Percentiles rank a stretch among this genome's conserved stretches.
These are phyloP conservation scores for Aspergillus thermomutatus DNA, from an alignment of 2,329 filamentous ascomycete species.

Conservation along the genomic window DNA sequence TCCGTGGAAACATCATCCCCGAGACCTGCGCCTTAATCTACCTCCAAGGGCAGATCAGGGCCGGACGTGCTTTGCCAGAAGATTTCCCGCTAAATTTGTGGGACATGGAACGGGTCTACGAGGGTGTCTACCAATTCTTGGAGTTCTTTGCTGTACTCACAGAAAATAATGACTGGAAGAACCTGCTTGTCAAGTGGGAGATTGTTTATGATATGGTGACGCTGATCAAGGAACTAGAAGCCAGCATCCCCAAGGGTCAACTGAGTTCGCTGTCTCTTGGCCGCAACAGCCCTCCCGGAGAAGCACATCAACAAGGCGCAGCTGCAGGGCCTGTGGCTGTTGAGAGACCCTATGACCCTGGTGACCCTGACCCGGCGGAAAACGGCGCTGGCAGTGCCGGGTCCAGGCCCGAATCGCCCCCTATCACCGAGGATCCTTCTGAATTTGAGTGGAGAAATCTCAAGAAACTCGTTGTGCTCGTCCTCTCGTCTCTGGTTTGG, in stretches of 20 bases:
- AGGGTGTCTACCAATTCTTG: slow-evolving; percentile 89
- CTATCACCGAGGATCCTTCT: slow-evolving; percentile 59
- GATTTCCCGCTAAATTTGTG: slow-evolving; percentile 93
- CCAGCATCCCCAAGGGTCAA: slow-evolving; percentile 78
- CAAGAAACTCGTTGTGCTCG: slow-evolving; percentile 88
- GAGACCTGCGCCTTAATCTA: slow-evolving; percentile 94
- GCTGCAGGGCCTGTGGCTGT: slow-evolving; percentile 47
- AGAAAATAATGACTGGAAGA: slow-evolving; percentile 78
- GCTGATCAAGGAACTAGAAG: slow-evolving; percentile 80
- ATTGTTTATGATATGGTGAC: slow-evolving; percentile 84
- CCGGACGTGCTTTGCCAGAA: slow-evolving; percentile 68
- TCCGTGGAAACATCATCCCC: slow-evolving; percentile 86
- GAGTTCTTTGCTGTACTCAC: slow-evolving; percentile 90
- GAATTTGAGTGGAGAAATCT: slow-evolving; percentile 76
- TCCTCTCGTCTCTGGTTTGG: slow-evolving; percentile 84
- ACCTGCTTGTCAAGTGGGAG: slow-evolving; percentile 87
- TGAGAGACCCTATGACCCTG: slow-evolving; percentile 63
- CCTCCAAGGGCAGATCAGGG: slow-evolving; percentile 83
- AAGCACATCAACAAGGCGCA: slow-evolving; percentile 27
- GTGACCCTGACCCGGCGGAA: slow-evolving; percentile 41
- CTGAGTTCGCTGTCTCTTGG: slow-evolving; percentile 46
- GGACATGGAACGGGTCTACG: slow-evolving; percentile 97
- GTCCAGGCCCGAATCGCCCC: slow-evolving; percentile 44
- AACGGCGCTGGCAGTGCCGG: slow-evolving; percentile 34
- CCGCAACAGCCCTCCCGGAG: slow-evolving; percentile 27